Evolutionary conservation across 129 eudicot species (phyloP).

Genomic region (Helianthus tuberosus): DNA sequence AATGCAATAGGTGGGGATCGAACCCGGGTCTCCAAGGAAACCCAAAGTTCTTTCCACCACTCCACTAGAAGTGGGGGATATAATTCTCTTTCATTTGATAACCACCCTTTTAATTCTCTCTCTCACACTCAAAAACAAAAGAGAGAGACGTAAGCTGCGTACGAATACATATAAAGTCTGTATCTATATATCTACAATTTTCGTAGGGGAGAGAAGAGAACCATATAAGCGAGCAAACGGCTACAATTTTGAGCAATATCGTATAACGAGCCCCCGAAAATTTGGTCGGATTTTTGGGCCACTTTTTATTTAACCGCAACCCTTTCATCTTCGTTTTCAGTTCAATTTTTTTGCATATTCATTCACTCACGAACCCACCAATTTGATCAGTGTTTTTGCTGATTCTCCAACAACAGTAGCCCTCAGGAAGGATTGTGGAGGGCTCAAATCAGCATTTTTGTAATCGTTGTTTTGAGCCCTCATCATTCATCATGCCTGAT

Average conservation of each 20-base stretch:
- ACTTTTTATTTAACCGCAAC: background rate
- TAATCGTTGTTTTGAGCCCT: slow-evolving; percentile 14
- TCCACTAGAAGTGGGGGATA: no score
- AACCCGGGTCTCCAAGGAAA: no score
- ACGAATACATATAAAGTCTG: background rate
- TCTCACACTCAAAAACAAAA: background rate
- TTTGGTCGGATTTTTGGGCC: background rate
- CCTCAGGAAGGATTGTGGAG: background rate
- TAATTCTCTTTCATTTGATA: no score
- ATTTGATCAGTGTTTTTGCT: background rate
- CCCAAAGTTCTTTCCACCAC: no score
- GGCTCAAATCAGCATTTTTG: slow-evolving; percentile 12
- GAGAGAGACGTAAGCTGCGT: background rate
- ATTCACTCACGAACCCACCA: background rate
- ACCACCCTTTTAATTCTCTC: no score
- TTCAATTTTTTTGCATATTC: background rate
- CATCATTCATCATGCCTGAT: background rate
- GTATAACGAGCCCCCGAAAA: background rate
- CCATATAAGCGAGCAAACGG: slow-evolving; percentile 3
- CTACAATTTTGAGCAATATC: background rate
- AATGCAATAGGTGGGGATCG: no score
- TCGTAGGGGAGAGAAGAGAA: background rate
- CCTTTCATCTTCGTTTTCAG: background rate
- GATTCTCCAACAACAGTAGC: background rate
- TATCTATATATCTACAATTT: background rate